Base-by-base conservation (phyloP, 306 rosid genomes). In the Prunus davidiana region DNA sequence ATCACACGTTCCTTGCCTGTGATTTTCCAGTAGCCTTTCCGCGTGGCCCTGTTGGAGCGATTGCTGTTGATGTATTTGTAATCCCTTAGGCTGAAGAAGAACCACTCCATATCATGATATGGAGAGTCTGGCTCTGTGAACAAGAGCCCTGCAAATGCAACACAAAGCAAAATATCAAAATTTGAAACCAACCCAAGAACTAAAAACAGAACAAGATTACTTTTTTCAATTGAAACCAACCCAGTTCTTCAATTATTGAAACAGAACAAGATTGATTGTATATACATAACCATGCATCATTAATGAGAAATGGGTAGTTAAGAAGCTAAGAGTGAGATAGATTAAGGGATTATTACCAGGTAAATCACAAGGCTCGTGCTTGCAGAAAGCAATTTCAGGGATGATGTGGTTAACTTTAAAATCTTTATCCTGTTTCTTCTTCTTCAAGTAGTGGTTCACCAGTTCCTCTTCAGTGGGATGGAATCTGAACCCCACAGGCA, bases 381-480 rank as follows among this genome's bases (percentile, higher is more conserved):
- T 81, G 85, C 78, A 83, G 67, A 86, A 8, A 77, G 89, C 87
- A 63, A 91, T 43, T 45, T 65, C 86, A 32, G 79, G 82, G 12
- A 91, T 82, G 56, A 72, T n/a, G 25, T 16, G 2, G 3, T 83
- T 65, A 1, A 74, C 43, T 45, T 55, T 9, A 41, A 27, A 70
- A 13, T 80, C 65, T 1, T 52, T 27, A 12, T 76, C 86, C 0
- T 13, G 68, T 60, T 81, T 14, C 80, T 91, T 93, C 49, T 62
- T 72, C 67, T 49, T 85, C 45, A 91, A 69, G 64, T 80, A 91
- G 62, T 86, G 57, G 2, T 2, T 2, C 0, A 93, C 64, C 15
- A 91, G 91, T 64, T 93, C 98, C 38, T 81, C 90, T 38, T 86
- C 95, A 0, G 90, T 93, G 12, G 98, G 98, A 1, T 49, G 69